These are phyloP conservation scores for Decorospora gaudefroyi DNA, from an alignment of 2,329 filamentous ascomycete species.

Conservation along the genomic window DNA sequence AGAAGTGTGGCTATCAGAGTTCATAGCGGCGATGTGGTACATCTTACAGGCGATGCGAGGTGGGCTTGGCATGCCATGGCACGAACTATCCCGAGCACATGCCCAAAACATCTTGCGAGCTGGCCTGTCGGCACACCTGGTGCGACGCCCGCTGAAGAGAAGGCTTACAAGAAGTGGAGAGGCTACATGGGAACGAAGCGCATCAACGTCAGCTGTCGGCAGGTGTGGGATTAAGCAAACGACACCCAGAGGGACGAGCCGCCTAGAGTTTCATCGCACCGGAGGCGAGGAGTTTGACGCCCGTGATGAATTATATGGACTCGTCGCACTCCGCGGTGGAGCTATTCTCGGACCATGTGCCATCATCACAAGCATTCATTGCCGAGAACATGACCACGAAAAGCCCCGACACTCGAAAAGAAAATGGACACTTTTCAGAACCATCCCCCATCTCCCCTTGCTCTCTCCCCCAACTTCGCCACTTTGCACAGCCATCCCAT, in stretches of 20 bases:
- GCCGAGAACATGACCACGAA: no score
- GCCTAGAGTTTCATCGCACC: constrained; percentile 3
- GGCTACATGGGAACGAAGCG: constrained; percentile 49
- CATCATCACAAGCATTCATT: no score
- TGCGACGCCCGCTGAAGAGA: constrained; percentile 38
- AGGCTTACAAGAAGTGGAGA: constrained; percentile 47
- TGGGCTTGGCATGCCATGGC: constrained; percentile 97
- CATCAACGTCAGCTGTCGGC: constrained; percentile 49
- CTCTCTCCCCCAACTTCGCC: not conserved
- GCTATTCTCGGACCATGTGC: constrained; percentile 3
- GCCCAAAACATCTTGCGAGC: constrained; percentile 71
- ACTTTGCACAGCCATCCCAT: constrained; percentile 1
- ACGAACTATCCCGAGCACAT: constrained; percentile 78
- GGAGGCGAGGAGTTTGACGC: constrained; percentile 5
- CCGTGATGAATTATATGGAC: not conserved
- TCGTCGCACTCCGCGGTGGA: constrained; percentile 2
- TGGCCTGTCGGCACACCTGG: constrained; percentile 66
- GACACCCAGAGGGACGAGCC: constrained; percentile 11
- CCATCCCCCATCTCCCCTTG: constrained; percentile 1
- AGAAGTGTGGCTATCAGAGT: constrained; percentile 53
- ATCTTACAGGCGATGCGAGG: constrained; percentile 80
- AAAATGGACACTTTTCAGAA: not conserved
- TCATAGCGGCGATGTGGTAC: constrained; percentile 83
- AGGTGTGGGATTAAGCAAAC: constrained; percentile 45
- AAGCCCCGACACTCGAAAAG: no score